phyloP scores from a whole-genome alignment of 2,329 filamentous ascomycete species.

The Verticillium nubilum region DNA sequence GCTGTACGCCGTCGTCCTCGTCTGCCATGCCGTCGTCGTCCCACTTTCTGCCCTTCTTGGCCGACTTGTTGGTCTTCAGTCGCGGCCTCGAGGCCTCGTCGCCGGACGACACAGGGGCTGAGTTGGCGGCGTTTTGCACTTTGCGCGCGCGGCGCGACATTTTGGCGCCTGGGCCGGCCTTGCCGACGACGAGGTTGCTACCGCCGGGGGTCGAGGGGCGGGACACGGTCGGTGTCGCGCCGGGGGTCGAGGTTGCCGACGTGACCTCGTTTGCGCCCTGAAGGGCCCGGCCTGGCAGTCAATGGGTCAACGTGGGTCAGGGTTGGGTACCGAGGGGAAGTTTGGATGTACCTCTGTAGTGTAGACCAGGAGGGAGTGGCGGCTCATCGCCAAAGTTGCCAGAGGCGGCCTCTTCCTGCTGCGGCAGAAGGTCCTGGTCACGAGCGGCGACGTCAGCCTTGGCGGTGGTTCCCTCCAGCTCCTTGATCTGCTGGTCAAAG shows the following conservation, averaged over 20 bases:
- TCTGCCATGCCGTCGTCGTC: slow-evolving; percentile 82
- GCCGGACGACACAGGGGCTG: slow-evolving; percentile 69
- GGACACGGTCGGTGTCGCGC: slow-evolving; percentile 68
- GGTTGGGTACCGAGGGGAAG: neutral
- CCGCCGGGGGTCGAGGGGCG: slow-evolving; percentile 69
- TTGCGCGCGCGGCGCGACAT: slow-evolving; percentile 76
- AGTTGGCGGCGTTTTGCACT: slow-evolving; percentile 54
- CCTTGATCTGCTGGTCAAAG: slow-evolving; percentile 86
- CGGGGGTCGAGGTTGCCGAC: slow-evolving; percentile 65
- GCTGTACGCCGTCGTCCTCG: slow-evolving; percentile 70
- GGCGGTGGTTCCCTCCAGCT: slow-evolving; percentile 57
- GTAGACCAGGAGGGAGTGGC: slow-evolving; percentile 19
- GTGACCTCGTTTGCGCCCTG: slow-evolving; percentile 26
- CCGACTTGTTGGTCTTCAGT: slow-evolving; percentile 50
- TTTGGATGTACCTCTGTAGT: slow-evolving; percentile 12
- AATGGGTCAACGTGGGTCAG: neutral
- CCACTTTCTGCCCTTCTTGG: slow-evolving; percentile 89
- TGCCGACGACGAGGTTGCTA: slow-evolving; percentile 65
- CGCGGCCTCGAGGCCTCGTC: slow-evolving; percentile 67
- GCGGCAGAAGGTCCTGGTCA: slow-evolving; percentile 19
- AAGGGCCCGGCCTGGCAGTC: slow-evolving; percentile 22
- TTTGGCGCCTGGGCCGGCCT: slow-evolving; percentile 68
- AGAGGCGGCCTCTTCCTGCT: slow-evolving; percentile 27
- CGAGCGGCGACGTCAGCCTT: slow-evolving; percentile 19
- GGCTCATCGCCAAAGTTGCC: slow-evolving; percentile 31